A percentile compares a stretch with the other conserved stretches of the same genome.
phyloP scores from a whole-genome alignment of 345 rosid genomes.

The Eucalyptus decipiens region DNA sequence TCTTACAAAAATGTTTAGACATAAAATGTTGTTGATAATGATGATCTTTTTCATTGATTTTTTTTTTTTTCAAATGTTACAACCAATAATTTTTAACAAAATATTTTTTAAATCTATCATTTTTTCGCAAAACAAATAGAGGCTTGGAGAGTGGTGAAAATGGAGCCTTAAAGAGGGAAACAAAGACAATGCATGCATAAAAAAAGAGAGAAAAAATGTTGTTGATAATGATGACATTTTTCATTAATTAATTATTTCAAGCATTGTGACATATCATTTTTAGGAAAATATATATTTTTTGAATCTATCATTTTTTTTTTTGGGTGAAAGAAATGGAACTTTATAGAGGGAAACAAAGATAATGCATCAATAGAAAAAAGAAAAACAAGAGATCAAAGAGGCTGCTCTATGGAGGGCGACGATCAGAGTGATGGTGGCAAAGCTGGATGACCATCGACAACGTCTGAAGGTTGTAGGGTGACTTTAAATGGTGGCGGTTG shows the following conservation, averaged over 20 bases:
- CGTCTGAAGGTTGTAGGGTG: background rate
- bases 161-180: no score
- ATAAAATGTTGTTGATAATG: background rate
- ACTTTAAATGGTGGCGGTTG: background rate
- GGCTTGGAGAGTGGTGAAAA: no score
- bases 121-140: no score
- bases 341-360: background rate
- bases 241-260: background rate
- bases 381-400: background rate
- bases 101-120: background rate
- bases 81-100: background rate
- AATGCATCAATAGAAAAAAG: background rate
- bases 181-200: no score
- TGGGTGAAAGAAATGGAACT: background rate
- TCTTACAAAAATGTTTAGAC: background rate
- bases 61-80: background rate
- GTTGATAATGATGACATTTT: background rate
- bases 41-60: no score
- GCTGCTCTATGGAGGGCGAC: background rate
- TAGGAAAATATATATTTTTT: background rate
- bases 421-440: background rate
- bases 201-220: no score
- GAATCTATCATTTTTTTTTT: background rate
- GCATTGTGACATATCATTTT: background rate
- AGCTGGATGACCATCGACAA: background rate